These are phyloP conservation scores for Pelargonium citronellum DNA, from an alignment of 441 rosid species.

Conservation along the genomic window DNA sequence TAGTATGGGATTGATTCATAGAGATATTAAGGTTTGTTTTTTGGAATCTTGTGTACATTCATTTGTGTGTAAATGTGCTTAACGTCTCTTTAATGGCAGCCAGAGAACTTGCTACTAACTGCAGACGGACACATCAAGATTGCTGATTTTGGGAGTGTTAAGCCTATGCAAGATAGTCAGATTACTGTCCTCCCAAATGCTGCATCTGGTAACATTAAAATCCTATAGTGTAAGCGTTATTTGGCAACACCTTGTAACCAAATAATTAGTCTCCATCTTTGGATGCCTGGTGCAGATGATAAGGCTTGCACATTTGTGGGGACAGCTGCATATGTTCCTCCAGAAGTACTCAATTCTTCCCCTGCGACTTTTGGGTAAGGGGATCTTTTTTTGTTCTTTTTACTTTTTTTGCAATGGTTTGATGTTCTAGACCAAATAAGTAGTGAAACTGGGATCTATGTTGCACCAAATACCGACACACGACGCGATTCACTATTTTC, in stretches of 20 bases:
- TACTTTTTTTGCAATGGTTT: background rate
- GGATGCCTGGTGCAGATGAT: slow-evolving; percentile 48
- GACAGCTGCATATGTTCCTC: slow-evolving; percentile 98
- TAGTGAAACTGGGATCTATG: no score
- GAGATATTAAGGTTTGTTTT: slow-evolving; percentile 77
- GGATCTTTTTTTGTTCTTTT: background rate
- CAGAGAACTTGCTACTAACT: slow-evolving; percentile 88
- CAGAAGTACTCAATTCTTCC: slow-evolving; percentile 97
- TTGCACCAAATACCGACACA: no score
- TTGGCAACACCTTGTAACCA: background rate
- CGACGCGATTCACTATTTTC: no score
- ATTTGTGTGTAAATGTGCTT: slow-evolving; percentile 19
- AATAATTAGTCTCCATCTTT: background rate
- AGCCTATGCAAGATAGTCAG: slow-evolving; percentile 94
- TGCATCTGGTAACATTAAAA: slow-evolving; percentile 57
- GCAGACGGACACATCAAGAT: slow-evolving; percentile 86
- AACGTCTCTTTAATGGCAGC: slow-evolving; percentile 52
- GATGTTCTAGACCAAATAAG: slow-evolving; percentile 1
- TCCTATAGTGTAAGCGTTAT: slow-evolving; percentile 14
- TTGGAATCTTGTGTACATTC: background rate
- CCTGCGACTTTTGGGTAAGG: slow-evolving; percentile 92
- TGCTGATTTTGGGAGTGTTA: slow-evolving; percentile 98
- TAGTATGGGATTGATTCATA: slow-evolving; percentile 82
- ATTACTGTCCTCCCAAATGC: slow-evolving; percentile 96
- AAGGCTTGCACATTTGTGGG: slow-evolving; percentile 96